Evolutionary conservation across 441 rosid species (phyloP), one percentile per base, ranked within the genome.

Genomic region (Eruca vesicaria): DNA sequence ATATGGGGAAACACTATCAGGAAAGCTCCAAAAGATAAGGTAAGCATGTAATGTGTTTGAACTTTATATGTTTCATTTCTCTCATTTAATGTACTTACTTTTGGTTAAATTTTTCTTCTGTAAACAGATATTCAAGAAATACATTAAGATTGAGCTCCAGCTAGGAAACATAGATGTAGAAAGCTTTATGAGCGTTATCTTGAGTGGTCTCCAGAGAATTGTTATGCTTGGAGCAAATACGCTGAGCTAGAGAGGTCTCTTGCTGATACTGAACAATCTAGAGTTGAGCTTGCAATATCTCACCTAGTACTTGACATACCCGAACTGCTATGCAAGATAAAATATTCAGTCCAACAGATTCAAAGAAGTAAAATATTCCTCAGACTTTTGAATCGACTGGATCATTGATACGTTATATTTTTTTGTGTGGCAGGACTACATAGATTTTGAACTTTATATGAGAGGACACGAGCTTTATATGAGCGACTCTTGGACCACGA

Each of bases 261-360:
- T 32, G 74, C 78, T 69, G 98, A 95, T 82, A 91, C 88, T 0
- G 97, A 95, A 18, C 83, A 98, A 45, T 94, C 98, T 58, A 83
- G 98, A 56, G 79, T 90, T 79, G 98, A 92, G 78, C 93, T 92
- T 28, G 97, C 98, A 2, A 89, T 92, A 36, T 82, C 89, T 7
- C 98, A 92, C 74, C 88, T 96, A 12, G 90, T 97, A 62, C 80
- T 94, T 81, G 98, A 94, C 82, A 90, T 85, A 94, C 99, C 99
- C 1, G 99, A 94, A 86, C 79, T 90, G 75, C 72, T 94, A 77
- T 94, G 99, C 98, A 94, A 92, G 97, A 97, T 90, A 84, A 23
- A 21, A 33, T 45, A 20, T 68, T 65, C 28, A 29, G 14, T 57
- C 72, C n/a, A 12, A 43, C 64, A n/a, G 55, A 59, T 57, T 5